Conservation (phyloP, 768 basidiomycete species). For the Mrakia hoshinonis region DNA sequence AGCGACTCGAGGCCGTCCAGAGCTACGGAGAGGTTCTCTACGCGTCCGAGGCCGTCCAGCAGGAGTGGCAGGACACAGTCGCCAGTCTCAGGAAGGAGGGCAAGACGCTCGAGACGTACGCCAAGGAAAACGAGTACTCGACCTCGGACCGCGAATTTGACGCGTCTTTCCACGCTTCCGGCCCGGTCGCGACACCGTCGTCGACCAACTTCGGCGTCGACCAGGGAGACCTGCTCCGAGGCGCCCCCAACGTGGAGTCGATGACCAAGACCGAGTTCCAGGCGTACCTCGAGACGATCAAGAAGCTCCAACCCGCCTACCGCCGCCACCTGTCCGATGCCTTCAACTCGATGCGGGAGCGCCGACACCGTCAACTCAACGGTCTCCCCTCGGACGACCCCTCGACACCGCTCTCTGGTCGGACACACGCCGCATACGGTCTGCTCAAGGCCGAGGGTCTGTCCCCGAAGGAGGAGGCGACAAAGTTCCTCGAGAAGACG, state of each 20-base stretch:
- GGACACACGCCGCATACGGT: constrained; percentile 5
- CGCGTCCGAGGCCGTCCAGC: neutral
- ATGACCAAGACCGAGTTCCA: constrained; percentile 22
- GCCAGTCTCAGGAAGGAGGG: neutral
- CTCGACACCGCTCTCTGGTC: neutral
- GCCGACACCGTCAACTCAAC: neutral
- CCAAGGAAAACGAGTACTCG: constrained; percentile 4
- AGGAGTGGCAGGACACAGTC: neutral
- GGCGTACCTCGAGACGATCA: constrained; percentile 20
- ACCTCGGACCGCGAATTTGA: neutral
- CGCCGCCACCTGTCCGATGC: constrained; percentile 18
- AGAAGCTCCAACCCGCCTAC: constrained; percentile 24
- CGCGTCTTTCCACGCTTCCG: neutral
- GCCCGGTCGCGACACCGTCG: neutral
- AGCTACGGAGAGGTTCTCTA: neutral
- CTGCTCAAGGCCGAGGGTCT: constrained; percentile 1
- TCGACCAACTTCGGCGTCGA: constrained; percentile 7
- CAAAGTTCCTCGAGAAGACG: constrained; percentile 2
- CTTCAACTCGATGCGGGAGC: constrained; percentile 8
- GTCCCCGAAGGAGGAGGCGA: neutral
- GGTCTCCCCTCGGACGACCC: constrained; percentile 8
- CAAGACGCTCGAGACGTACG: constrained; percentile 3
- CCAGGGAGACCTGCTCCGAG: neutral
- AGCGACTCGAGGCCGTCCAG: neutral
- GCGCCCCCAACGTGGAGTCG: constrained; percentile 21